Evolutionary conservation across 139 green algal species (phyloP).

Genomic region (Chlamydomonas sp.): DNA sequence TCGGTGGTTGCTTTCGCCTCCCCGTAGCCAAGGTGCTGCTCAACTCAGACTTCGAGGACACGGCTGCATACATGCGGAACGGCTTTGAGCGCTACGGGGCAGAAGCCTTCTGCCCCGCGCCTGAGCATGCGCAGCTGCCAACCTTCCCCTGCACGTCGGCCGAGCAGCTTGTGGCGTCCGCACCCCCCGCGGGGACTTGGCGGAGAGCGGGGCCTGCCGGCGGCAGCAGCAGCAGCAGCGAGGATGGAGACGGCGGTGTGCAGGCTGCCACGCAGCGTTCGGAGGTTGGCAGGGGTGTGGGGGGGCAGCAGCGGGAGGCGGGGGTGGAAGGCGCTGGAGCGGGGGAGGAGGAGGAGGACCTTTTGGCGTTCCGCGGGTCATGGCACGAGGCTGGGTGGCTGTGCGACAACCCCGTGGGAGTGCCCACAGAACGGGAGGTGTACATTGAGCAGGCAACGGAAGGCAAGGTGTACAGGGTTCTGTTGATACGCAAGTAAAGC

Average conservation of each 20-base stretch:
- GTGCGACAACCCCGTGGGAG: slow-evolving; percentile 20
- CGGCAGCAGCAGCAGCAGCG: neutral
- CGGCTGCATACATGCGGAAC: slow-evolving; percentile 39
- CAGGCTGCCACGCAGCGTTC: neutral
- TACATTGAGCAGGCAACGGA: slow-evolving; percentile 26
- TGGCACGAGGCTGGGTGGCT: slow-evolving; percentile 36
- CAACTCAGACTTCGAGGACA: slow-evolving; percentile 36
- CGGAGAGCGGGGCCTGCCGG: neutral
- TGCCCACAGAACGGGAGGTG: slow-evolving; percentile 46
- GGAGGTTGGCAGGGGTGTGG: too few relatives aligned
- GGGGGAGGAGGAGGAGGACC: neutral
- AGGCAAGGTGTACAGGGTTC: slow-evolving; percentile 7
- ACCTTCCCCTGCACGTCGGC: slow-evolving; percentile 19
- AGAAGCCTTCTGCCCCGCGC: neutral
- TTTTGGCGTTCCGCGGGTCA: neutral
- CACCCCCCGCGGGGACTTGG: neutral
- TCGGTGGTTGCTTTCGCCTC: neutral
- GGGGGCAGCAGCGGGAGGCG: neutral
- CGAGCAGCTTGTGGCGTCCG: neutral
- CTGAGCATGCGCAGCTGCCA: neutral
- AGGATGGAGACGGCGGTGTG: too few relatives aligned
- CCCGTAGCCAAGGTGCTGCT: slow-evolving; percentile 39
- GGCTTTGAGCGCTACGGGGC: slow-evolving; percentile 28
- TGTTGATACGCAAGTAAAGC: slow-evolving; percentile 24
- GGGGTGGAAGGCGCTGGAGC: neutral